Conservation (phyloP, 768 basidiomycete genomes). For the Lentinula sp. region DNA sequence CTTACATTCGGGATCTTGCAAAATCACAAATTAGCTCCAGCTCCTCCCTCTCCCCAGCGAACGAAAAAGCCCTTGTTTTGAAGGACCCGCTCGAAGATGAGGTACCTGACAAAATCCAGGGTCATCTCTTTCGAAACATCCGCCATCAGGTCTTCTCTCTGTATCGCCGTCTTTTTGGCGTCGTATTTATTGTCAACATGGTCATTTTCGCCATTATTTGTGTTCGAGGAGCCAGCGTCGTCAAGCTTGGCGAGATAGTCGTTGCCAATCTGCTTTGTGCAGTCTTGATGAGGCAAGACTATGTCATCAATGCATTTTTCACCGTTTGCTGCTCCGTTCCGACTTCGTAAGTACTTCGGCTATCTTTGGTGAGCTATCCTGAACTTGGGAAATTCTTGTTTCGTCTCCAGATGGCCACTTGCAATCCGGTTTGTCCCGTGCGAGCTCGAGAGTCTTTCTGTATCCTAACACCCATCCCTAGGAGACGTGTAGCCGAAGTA, state of each 20-base stretch:
- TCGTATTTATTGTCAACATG: conserved; percentile 53
- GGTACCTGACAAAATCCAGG: conserved; percentile 44
- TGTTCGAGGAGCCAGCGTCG: conserved; percentile 27
- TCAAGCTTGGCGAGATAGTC: conserved; percentile 31
- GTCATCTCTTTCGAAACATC: conserved; percentile 42
- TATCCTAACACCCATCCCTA: not conserved
- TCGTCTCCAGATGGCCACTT: conserved; percentile 41
- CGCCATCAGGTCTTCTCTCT: conserved; percentile 50
- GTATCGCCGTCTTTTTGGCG: conserved; percentile 53
- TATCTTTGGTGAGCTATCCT: not conserved
- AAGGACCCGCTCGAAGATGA: conserved; percentile 45
- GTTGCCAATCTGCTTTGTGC: conserved; percentile 43
- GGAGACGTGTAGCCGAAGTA: conserved; percentile 47
- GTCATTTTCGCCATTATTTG: conserved; percentile 40
- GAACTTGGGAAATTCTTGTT: not conserved
- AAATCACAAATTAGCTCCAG: not conserved
- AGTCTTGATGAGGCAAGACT: conserved; percentile 47
- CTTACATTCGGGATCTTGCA: conserved; percentile 10
- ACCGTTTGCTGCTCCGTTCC: conserved; percentile 45
- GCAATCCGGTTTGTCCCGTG: conserved; percentile 23
- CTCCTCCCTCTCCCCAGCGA: not conserved
- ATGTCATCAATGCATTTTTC: conserved; percentile 56
- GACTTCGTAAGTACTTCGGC: conserved; percentile 29
- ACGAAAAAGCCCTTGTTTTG: conserved; percentile 35
- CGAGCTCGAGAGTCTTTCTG: not conserved